Conservation (phyloP, 2,329 filamentous ascomycete genomes). For the Penicillium sp. region DNA sequence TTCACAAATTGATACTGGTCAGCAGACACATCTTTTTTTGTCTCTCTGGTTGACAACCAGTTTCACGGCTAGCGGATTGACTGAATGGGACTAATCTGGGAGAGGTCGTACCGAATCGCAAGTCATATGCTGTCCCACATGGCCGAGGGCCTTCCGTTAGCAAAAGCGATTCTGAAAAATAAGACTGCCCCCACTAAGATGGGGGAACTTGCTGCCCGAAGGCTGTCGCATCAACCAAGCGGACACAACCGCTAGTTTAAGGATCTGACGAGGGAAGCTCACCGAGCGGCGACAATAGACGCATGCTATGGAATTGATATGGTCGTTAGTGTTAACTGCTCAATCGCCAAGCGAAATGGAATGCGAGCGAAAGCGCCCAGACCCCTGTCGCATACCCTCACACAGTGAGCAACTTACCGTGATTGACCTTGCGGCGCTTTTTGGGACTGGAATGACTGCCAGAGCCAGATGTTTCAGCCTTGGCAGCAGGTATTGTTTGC, state of each 20-base stretch:
- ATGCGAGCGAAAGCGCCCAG: slow-evolving; percentile 13
- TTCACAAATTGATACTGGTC: slow-evolving; percentile 40
- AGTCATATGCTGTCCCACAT: slow-evolving; percentile 75
- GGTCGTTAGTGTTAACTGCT: slow-evolving; percentile 26
- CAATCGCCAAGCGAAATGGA: slow-evolving; percentile 16
- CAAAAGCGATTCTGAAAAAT: slow-evolving; percentile 35
- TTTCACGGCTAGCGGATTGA: slow-evolving; percentile 26
- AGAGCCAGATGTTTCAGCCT: slow-evolving; percentile 34
- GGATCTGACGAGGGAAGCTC: slow-evolving; percentile 51
- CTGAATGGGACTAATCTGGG: slow-evolving; percentile 20
- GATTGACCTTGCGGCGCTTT: slow-evolving; percentile 86
- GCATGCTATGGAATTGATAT: slow-evolving; percentile 63
- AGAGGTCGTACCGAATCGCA: slow-evolving; percentile 75
- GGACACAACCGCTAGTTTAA: slow-evolving; percentile 21
- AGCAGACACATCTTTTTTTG: slow-evolving; percentile 11
- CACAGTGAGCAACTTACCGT: slow-evolving; percentile 61
- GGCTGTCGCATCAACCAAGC: background rate
- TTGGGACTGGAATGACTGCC: slow-evolving; percentile 61
- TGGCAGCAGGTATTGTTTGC: slow-evolving; percentile 30
- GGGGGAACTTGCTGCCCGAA: background rate
- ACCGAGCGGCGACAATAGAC: slow-evolving; percentile 89
- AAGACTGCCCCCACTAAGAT: background rate
- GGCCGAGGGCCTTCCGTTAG: slow-evolving; percentile 48
- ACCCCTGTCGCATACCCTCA: slow-evolving; percentile 28
- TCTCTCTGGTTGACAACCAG: slow-evolving; percentile 15